A percentile compares a stretch with the other conserved stretches of the same genome.
These are phyloP conservation scores for Plasmodium malariae DNA, from an alignment of 169 alveolate species.

Conservation along the genomic window DNA sequence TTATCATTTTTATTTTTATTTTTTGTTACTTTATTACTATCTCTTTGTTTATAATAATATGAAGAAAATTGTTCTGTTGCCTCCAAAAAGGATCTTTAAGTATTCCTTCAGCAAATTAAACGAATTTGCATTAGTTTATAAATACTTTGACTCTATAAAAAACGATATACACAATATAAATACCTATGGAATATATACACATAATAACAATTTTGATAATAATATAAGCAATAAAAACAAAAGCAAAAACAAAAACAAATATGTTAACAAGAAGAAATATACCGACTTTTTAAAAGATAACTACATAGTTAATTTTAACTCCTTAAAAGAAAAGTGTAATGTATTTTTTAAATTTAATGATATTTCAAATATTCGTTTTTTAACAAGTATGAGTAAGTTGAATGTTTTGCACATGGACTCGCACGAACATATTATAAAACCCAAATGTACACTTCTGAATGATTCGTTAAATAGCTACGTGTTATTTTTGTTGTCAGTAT, in stretches of 20 bases:
- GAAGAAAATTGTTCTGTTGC: constrained; percentile 9
- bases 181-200: constrained; percentile 40
- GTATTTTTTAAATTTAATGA: constrained; percentile 69
- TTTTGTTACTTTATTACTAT: constrained; percentile 48
- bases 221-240: constrained; percentile 1
- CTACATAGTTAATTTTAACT: constrained; percentile 37
- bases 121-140: constrained; percentile 26
- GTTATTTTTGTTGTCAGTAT: neutral
- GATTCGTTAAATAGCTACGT: constrained; percentile 25
- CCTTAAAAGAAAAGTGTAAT: constrained; percentile 24
- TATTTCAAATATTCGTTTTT: constrained; percentile 53
- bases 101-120: constrained; percentile 11
- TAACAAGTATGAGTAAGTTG: neutral
- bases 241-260: constrained; percentile 3
- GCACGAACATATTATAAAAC: constrained; percentile 11
- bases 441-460: constrained; percentile 1
- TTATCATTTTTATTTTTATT: constrained; percentile 40
- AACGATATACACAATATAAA: constrained; percentile 21
- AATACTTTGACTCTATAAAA: constrained; percentile 24
- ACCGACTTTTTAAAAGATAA: constrained; percentile 26
- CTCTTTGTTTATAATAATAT: constrained; percentile 40
- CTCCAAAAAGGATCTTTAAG: neutral
- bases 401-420: constrained; percentile 20
- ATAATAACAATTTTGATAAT: constrained; percentile 2
- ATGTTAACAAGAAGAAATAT: constrained; percentile 25